Conservation (phyloP, 2,329 filamentous ascomycete species). For the Graphilbum sp. region DNA sequence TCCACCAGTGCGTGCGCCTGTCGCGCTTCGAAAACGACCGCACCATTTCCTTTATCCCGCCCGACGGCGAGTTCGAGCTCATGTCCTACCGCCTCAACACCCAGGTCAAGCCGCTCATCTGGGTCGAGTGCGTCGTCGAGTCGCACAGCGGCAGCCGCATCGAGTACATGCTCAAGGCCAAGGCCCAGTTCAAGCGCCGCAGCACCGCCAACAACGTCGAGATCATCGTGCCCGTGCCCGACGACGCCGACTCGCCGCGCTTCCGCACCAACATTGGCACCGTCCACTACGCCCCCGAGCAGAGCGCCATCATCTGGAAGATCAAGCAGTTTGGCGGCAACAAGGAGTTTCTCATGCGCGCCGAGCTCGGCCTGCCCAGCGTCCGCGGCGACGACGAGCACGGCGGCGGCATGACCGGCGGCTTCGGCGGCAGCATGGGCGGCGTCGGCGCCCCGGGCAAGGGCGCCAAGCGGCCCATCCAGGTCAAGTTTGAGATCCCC, state of each 20-base stretch:
- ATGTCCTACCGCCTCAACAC: constrained; percentile 99
- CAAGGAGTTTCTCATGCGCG: constrained; percentile 97
- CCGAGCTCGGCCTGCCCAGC: constrained; percentile 83
- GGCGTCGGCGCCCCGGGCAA: constrained; percentile 65
- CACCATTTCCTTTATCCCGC: constrained; percentile 96
- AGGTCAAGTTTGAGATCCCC: constrained; percentile 99
- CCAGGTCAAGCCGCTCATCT: constrained; percentile 94
- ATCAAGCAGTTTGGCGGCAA: constrained; percentile 99
- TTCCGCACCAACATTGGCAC: constrained; percentile 96
- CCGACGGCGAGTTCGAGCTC: constrained; percentile 95
- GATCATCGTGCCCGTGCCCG: constrained; percentile 90
- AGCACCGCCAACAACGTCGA: constrained; percentile 98
- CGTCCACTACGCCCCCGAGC: constrained; percentile 94
- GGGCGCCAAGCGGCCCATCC: constrained; percentile 83
- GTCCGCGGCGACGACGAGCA: constrained; percentile 92
- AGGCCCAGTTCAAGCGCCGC: constrained; percentile 93
- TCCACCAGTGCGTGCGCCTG: constrained; percentile 92
- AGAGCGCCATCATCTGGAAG: constrained; percentile 97
- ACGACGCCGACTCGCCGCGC: constrained; percentile 88
- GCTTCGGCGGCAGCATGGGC: constrained; percentile 93
- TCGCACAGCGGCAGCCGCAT: constrained; percentile 89
- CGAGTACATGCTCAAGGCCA: constrained; percentile 98
- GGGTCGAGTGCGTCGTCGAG: constrained; percentile 96
- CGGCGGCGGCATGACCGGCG: constrained; percentile 93
- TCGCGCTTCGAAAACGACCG: constrained; percentile 96